These are phyloP conservation scores for Taphrina flavorubra DNA, from an alignment of 1,139 yeast genomes.

Conservation along the genomic window DNA sequence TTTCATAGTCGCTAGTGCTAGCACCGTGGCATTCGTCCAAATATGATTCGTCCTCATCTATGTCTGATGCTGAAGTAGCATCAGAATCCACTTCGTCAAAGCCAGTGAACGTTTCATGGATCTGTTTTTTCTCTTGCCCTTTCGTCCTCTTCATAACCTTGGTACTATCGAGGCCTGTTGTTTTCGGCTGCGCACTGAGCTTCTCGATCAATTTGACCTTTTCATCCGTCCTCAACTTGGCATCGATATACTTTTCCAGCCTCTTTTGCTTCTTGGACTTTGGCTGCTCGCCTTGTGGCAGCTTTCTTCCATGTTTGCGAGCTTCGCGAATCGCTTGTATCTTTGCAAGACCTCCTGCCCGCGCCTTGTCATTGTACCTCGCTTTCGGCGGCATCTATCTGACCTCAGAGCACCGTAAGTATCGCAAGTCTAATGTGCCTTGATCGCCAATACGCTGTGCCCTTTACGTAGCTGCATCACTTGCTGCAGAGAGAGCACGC, in stretches of 20 bases:
- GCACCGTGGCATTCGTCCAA: not conserved
- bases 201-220: conserved; percentile 77
- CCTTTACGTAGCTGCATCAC: too few species aligned
- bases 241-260: conserved; percentile 63
- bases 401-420: too few species aligned
- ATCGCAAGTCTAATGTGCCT: too few species aligned
- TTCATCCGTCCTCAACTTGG: conserved; percentile 88
- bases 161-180: conserved; percentile 80
- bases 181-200: conserved; percentile 69
- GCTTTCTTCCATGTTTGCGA: conserved; percentile 67
- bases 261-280: conserved; percentile 68
- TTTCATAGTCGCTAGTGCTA: not conserved
- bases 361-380: conserved; percentile 82
- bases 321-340: conserved; percentile 71
- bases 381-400: conserved; percentile 33
- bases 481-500: too few species aligned
- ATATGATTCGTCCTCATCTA: conserved; percentile 18
- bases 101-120: conserved; percentile 57
- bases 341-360: conserved; percentile 82
- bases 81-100: conserved; percentile 50
- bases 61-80: conserved; percentile 5
- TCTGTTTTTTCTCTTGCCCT: conserved; percentile 56
- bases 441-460: too few species aligned
- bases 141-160: conserved; percentile 72
- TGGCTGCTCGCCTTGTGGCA: conserved; percentile 57